Base-by-base conservation (phyloP, 441 rosid genomes). In the Brassica balearica region DNA sequence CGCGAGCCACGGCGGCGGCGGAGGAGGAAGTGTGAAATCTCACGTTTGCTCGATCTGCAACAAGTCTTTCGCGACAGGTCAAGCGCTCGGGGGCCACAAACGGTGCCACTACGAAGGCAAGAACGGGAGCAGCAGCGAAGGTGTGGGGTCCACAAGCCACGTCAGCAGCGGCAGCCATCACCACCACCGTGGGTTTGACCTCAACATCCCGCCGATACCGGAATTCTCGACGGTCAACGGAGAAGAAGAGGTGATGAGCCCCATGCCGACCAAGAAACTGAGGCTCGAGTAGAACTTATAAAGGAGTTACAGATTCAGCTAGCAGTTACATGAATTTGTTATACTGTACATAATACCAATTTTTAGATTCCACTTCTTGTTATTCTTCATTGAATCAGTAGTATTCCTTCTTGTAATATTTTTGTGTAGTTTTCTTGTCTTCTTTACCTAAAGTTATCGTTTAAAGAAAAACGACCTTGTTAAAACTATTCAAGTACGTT, bases 1-100 rank as follows among this genome's bases (percentile, higher is more conserved):
- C 14, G 62, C n/a, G n/a, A 70, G 68, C 2, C 75, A 83, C 53
- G 84, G 78, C 46, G 43, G 82, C 6, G 36, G 71, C 6, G 29
- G 22, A 71, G 29, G 32, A 76, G 32, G 79, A 68, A 1, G 82
- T 69, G 91, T 86, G 9, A 92, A 81, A 74, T 32, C 81, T 5
- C 97, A 93, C 84, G 91, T 90, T 88, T 94, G 98, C 71, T 84
- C 97, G 10, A 90, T 94, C 79, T 93, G 98, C 82, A 91, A 92
- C 81, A 91, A 87, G 84, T 68, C 84, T 10, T 95, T 95, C 72
- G 81, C 97, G 2, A 86, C 91, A 0, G 94, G 92, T 8, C 94
- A 90, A 75, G 92, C 94, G 51, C 81, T 90, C 12, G 94, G 94
- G 10, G 94, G 94, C 8, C 94, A 90, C 74, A 90, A 90, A 82